A percentile compares a stretch with the other conserved stretches of the same genome.
Conservation (phyloP, 139 green algal species). For the Picochlorum sp. region DNA sequence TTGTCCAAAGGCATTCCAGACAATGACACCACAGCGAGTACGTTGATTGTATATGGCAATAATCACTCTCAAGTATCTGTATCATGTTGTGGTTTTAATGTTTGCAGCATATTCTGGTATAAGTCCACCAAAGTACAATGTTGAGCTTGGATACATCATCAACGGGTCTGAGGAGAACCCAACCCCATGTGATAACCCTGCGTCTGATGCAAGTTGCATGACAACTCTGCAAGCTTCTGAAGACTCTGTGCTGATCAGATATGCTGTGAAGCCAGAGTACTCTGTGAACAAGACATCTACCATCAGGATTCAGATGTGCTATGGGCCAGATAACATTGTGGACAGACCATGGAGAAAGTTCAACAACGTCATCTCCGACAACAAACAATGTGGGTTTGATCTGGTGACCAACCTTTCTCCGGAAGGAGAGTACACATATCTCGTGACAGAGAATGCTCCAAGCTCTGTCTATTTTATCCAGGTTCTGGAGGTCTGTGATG, state of each 20-base stretch:
- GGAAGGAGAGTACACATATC: conserved; percentile 13
- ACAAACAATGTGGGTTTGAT: conserved; percentile 22
- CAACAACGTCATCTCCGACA: conserved; percentile 16
- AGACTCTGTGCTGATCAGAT: conserved; percentile 16
- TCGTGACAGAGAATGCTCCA: neutral
- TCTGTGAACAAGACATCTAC: conserved; percentile 17
- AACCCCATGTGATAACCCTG: neutral
- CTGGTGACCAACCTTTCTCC: conserved; percentile 12
- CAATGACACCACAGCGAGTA: neutral
- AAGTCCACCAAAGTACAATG: conserved; percentile 6
- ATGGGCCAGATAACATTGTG: neutral
- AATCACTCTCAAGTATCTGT: neutral
- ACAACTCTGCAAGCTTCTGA: conserved; percentile 8
- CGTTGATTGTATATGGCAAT: neutral
- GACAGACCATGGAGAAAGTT: conserved; percentile 24
- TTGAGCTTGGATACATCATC: conserved; percentile 7
- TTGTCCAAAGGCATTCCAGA: conserved; percentile 2
- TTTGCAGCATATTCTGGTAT: neutral
- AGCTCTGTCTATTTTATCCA: conserved; percentile 17
- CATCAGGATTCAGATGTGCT: conserved; percentile 21
- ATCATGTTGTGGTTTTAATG: neutral
- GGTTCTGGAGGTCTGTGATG: conserved; percentile 15
- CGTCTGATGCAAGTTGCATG: neutral
- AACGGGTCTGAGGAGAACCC: neutral
- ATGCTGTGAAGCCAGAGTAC: neutral